Evolutionary conservation across 305 asterid species (phyloP).

Genomic region (Withania somnifera): DNA sequence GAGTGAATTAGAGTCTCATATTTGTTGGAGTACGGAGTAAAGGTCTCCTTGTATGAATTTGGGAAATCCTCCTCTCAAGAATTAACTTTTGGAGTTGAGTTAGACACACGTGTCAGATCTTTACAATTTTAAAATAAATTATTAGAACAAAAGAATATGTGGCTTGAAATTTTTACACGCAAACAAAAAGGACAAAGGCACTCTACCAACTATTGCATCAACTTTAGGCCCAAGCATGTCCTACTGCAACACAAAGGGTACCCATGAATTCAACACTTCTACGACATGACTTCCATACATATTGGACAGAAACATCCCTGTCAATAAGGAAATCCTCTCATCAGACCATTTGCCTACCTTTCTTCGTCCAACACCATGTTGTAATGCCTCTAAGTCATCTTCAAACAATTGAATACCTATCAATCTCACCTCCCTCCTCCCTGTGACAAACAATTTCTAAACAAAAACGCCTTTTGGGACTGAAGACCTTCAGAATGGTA

Average conservation of each 20-base stretch:
- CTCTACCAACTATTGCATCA: background rate
- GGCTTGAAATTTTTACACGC: background rate
- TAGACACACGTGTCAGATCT: too few relatives aligned
- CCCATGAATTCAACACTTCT: background rate
- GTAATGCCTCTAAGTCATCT: background rate
- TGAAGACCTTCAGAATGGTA: background rate
- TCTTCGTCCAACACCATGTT: background rate
- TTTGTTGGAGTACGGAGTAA: too few relatives aligned
- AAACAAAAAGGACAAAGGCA: background rate
- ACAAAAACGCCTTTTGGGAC: background rate
- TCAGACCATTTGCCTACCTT: background rate
- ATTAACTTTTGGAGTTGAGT: too few relatives aligned
- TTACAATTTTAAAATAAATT: too few relatives aligned
- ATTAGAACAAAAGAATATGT: background rate
- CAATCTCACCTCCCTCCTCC: background rate
- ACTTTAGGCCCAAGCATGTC: background rate
- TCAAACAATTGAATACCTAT: background rate
- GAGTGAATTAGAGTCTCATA: too few relatives aligned
- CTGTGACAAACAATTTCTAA: background rate
- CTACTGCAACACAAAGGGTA: background rate
- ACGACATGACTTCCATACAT: background rate
- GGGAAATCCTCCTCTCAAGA: too few relatives aligned
- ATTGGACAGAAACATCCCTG: background rate
- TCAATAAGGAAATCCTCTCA: background rate
- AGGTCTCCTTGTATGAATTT: too few relatives aligned